Conservation (phyloP, 305 asterid genomes). For the Andrographis paniculata region DNA sequence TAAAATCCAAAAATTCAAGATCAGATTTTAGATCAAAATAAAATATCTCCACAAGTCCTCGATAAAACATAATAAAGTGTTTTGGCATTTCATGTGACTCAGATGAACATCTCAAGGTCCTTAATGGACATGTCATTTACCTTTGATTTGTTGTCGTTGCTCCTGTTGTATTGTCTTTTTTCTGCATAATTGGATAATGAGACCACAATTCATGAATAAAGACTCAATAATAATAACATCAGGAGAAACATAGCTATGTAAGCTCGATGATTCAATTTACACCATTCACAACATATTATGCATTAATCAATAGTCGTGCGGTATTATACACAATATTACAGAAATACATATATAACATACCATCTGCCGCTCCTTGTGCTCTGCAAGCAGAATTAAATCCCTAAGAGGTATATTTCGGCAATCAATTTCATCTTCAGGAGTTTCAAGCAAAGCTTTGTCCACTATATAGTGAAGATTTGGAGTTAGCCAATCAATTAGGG, state of each 20-base stretch:
- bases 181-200: constrained; percentile 30
- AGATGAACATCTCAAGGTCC: not conserved
- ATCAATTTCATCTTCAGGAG: constrained; percentile 77
- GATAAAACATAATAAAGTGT: too few species aligned
- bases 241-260: not conserved
- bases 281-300: not conserved
- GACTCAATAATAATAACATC: not conserved
- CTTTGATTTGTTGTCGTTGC: constrained; percentile 27
- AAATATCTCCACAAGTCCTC: too few species aligned
- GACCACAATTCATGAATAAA: not conserved
- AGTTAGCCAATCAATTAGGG: constrained; percentile 18
- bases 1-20: too few species aligned
- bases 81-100: too few species aligned
- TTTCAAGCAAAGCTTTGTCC: constrained; percentile 59
- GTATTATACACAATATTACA: constrained; percentile 16
- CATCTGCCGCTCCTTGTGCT: constrained; percentile 63
- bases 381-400: constrained; percentile 76
- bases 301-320: constrained; percentile 8
- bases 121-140: constrained; percentile 20
- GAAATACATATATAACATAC: too few species aligned
- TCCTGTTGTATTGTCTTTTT: constrained; percentile 36
- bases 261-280: constrained; percentile 1
- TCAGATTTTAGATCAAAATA: too few species aligned
- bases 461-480: constrained; percentile 31
- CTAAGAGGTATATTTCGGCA: constrained; percentile 49